Evolutionary conservation across 176 grass and related monocot genomes (phyloP), one percentile per base, ranked within the genome.

Genomic region (Zizania latifolia): DNA sequence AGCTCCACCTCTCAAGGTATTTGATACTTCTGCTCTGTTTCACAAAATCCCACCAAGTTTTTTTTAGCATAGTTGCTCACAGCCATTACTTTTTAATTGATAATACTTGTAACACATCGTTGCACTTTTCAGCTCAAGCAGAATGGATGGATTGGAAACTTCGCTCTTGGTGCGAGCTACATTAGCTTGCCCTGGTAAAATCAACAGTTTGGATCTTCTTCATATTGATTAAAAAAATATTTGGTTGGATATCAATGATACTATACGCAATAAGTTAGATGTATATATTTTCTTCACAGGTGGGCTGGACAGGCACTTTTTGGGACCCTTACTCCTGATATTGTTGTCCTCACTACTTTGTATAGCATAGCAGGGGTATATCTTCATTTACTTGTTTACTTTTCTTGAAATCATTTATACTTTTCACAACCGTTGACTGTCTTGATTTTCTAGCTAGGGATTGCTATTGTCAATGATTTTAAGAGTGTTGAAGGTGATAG

Each of bases 81-180:
- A 43, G 15, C 29, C n/a, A 19, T n/a, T n/a, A n/a, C n/a, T 10
- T 54, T 62, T 44, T 41, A 13, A 29, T 22, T 16, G 53, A 71
- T 62, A 45, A 41, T 64, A 11, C n/a, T 57, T 10, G 63, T 4
- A 22, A 86, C 28, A 70, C 6, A 51, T 71, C 43, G 15, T 71
- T 30, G 56, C 57, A 35, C 45, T 16, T 82, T 84, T 79, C 81
- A 93, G 90, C 90, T 93, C 69, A 93, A 93, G 73, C 90, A 93
- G 82, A 98, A 98, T 86, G 94, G 91, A 57, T 98, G 94, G 94
- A 92, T 98, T 72, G 94, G 94, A 41, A 98, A 98, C 76, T 98
- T 98, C 58, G 91, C 94, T 78, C 86, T 98, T 76, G 94, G 94
- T 51, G 86, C 91, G 13, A 98, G 94, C 66, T 98, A 98, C 78